phyloP scores from a whole-genome alignment of 2,329 filamentous ascomycete genomes.

The Reticulascus tulasneorum region DNA sequence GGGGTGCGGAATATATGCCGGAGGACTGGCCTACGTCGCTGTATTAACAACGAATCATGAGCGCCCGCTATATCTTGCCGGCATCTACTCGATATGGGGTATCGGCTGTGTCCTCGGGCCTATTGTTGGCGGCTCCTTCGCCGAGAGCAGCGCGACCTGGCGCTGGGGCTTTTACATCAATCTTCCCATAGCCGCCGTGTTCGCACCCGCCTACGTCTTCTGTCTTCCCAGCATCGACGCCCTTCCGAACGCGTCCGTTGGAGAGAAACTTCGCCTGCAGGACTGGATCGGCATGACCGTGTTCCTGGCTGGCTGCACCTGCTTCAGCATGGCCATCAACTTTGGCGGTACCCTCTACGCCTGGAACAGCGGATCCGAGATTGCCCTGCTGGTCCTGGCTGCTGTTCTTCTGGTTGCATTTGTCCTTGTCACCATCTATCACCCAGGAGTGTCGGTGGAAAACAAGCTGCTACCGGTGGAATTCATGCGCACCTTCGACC shows the following conservation, averaged over 20 bases:
- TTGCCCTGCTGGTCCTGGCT: constrained; percentile 39
- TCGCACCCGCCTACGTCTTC: constrained; percentile 23
- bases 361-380: constrained; percentile 39
- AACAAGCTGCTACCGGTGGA: constrained; percentile 35
- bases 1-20: constrained; percentile 34
- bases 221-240: constrained; percentile 18
- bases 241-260: constrained; percentile 14
- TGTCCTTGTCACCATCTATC: constrained; percentile 31
- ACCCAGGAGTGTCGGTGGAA: constrained; percentile 30
- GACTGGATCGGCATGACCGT: constrained; percentile 42
- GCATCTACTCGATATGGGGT: constrained; percentile 27
- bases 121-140: constrained; percentile 38
- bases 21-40: constrained; percentile 21
- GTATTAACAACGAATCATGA: constrained; percentile 22
- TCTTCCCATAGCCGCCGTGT: constrained; percentile 38
- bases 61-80: constrained; percentile 13
- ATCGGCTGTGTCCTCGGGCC: constrained; percentile 37
- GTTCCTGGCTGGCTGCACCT: constrained; percentile 32
- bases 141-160: constrained; percentile 33
- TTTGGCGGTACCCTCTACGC: constrained; percentile 44
- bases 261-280: constrained; percentile 25
- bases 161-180: constrained; percentile 51
- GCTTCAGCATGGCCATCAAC: constrained; percentile 41
- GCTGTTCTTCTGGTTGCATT: constrained; percentile 37
- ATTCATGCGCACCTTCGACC: constrained; percentile 21